A percentile compares a stretch with the other conserved stretches of the same genome.
These are phyloP conservation scores for Halenospora varia DNA, from an alignment of 495 filamentous ascomycete species.

Conservation along the genomic window DNA sequence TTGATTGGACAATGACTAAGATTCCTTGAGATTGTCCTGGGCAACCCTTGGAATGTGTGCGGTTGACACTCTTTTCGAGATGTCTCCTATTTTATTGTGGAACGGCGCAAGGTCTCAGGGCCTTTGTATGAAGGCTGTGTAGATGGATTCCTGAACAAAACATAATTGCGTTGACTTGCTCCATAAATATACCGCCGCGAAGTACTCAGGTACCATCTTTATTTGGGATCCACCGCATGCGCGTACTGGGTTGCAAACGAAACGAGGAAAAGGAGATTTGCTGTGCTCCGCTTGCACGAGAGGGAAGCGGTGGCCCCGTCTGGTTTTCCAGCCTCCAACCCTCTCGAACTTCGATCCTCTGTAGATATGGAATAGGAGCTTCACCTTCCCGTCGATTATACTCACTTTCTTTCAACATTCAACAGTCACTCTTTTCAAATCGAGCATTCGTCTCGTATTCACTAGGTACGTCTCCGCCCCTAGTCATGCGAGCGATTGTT, in stretches of 20 bases:
- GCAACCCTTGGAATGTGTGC: background rate
- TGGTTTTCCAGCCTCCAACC: background rate
- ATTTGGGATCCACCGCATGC: background rate
- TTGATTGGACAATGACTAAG: slow-evolving; percentile 7
- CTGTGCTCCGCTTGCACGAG: background rate
- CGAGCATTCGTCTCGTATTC: slow-evolving; percentile 8
- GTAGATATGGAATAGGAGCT: background rate
- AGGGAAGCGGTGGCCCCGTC: background rate
- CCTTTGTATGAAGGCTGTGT: too few relatives aligned
- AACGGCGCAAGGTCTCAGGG: too few relatives aligned
- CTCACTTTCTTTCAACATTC: background rate
- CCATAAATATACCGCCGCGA: background rate
- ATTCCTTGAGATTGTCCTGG: background rate
- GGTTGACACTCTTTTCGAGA: too few relatives aligned
- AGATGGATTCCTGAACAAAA: background rate
- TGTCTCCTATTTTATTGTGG: too few relatives aligned
- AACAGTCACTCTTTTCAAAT: slow-evolving; percentile 19
- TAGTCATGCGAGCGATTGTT: background rate
- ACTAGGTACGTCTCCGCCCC: slow-evolving; percentile 4
- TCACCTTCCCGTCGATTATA: background rate
- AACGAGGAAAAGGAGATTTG: background rate
- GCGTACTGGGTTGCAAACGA: background rate
- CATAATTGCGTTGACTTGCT: background rate
- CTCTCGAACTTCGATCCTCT: background rate
- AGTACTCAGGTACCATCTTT: background rate